Evolutionary conservation across 108 stramenopile species (phyloP).

Genomic region (Cyclotella kingstonii): DNA sequence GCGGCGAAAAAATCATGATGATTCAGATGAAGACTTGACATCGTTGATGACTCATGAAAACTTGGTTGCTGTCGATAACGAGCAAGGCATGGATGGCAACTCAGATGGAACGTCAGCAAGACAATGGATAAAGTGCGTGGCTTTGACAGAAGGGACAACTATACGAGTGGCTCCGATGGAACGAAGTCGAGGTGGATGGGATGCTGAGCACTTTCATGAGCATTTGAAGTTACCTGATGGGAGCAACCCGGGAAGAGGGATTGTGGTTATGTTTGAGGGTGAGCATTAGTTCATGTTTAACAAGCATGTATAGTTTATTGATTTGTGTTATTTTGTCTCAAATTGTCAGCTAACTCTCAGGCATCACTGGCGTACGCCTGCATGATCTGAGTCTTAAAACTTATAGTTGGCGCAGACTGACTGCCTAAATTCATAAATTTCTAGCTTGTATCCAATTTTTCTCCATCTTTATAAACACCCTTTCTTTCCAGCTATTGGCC

Average conservation of each 20-base stretch:
- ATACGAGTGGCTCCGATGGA: conserved; percentile 46
- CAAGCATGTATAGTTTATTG: not conserved
- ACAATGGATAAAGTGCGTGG: conserved; percentile 12
- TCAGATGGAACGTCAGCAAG: not conserved
- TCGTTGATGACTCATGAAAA: not conserved
- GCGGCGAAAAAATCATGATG: not conserved
- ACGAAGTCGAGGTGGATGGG: conserved; percentile 44
- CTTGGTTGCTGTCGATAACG: not conserved
- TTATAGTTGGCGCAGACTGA: not conserved
- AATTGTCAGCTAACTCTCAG: not conserved
- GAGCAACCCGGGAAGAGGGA: conserved; percentile 17
- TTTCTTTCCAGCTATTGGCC: conserved; percentile 30
- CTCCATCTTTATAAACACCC: not conserved
- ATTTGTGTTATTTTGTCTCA: not conserved
- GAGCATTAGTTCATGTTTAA: not conserved
- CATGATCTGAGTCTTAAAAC: not conserved
- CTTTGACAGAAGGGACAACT: conserved; percentile 13
- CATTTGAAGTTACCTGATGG: conserved; percentile 38
- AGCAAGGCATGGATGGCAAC: not conserved
- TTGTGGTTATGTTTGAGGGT: conserved; percentile 40
- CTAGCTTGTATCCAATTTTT: not conserved
- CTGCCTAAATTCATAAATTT: too few relatives aligned
- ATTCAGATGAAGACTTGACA: not conserved
- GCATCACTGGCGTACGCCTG: not conserved
- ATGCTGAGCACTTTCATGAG: conserved; percentile 44